Evolutionary conservation across 345 rosid genomes (phyloP), one percentile per base, ranked within the genome.

Genomic region (Eucalyptus cladocalyx): DNA sequence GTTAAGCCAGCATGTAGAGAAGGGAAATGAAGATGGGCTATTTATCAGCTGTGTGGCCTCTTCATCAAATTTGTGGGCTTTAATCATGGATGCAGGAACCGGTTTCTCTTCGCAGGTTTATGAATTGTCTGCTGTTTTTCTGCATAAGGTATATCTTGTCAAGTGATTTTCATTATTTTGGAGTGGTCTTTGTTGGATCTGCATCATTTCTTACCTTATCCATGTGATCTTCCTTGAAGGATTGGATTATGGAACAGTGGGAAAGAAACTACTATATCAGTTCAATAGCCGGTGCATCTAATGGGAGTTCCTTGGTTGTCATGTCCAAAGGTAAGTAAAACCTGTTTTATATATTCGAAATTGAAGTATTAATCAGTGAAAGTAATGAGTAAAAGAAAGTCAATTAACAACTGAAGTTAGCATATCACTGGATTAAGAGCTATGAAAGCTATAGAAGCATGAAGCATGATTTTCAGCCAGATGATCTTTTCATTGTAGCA

Each of bases 171-270:
- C 50, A 32, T 53, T 88, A 80, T n/a, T 90, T 88, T 45, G 87
- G 56, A 65, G 90, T 91, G 48, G 40, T 17, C 65, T 26, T 58
- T 37, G 89, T 87, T 86, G 87, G 32, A 85, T 60, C 6, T 67
- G 76, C 60, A 37, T 37, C 67, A 21, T 76, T 76, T 87, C 80
- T 87, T 85, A 87, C 45, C 45, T 88, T 92, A 87, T 34, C 80
- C 30, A 37, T 81, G n/a, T 83, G 87, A 7, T 87, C 89, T 60
- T 90, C 88, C 28, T 90, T 54, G 32, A 94, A 97, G 99, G 98
- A 97, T 88, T 97, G 99, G 99, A 97, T 97, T 87, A 97, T 97
- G 99, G 99, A 97, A 87, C 99, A 97, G 80, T 97, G 99, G 99
- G 99, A 97, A 92, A 97, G 94, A 90, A 97, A 95, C 89, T 97